Conservation (phyloP, 2,329 filamentous ascomycete species). For the Rhinocladiella similis region DNA sequence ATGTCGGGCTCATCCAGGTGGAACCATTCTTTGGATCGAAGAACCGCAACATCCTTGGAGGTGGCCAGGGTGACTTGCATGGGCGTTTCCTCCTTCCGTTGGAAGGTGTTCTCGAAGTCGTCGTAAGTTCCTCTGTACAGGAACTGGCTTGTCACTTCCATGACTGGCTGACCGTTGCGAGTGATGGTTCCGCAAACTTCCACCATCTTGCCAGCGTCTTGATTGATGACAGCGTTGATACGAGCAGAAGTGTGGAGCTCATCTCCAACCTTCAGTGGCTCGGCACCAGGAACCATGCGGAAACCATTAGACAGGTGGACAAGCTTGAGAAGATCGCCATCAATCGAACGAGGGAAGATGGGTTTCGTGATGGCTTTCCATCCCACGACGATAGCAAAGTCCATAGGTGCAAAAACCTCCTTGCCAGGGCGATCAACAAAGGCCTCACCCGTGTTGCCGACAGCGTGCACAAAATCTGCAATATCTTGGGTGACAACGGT, state of each 20-base stretch:
- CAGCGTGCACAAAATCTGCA: constrained; percentile 98
- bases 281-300: constrained; percentile 94
- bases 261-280: constrained; percentile 94
- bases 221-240: constrained; percentile 97
- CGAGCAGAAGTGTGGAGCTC: constrained; percentile 89
- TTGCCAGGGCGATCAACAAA: constrained; percentile 96
- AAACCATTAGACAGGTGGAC: constrained; percentile 97
- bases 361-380: constrained; percentile 99
- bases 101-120: constrained; percentile 98
- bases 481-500: constrained; percentile 90
- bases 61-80: constrained; percentile 89
- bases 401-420: constrained; percentile 93
- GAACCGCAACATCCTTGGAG: constrained; percentile 86
- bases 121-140: constrained; percentile 89
- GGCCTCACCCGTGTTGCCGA: constrained; percentile 95
- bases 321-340: constrained; percentile 92
- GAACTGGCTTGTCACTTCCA: constrained; percentile 99
- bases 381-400: constrained; percentile 96
- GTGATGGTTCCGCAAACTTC: constrained; percentile 98
- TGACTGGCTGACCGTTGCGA: constrained; percentile 79
- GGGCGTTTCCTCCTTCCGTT: constrained; percentile 92
- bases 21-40: constrained; percentile 98
- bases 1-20: constrained; percentile 79
- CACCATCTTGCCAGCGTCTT: constrained; percentile 98
- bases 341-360: constrained; percentile 95